Percentiles rank a stretch among this genome's conserved stretches.
These are phyloP conservation scores for Corchorus olitorius DNA, from an alignment of 345 rosid species.

Conservation along the genomic window DNA sequence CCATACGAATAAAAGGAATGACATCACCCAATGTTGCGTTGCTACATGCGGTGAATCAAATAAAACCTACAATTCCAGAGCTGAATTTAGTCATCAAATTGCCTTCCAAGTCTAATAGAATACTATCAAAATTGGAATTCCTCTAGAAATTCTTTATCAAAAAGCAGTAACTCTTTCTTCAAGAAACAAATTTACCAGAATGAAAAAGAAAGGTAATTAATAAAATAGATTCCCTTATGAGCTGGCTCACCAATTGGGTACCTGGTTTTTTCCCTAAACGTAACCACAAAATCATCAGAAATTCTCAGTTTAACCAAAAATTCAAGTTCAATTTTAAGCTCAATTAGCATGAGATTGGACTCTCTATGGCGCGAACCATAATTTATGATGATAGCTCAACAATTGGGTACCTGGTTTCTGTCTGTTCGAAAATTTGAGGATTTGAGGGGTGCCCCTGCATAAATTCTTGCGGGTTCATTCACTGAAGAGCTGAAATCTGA, in stretches of 20 bases:
- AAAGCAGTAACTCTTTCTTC: not conserved
- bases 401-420: slow-evolving; percentile 14
- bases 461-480: slow-evolving; percentile 1
- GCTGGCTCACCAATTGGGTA: slow-evolving; percentile 87
- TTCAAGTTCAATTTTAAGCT: slow-evolving; percentile 15
- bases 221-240: slow-evolving; percentile 66
- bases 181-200: not conserved
- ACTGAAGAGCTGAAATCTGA: slow-evolving; percentile 17
- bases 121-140: not conserved
- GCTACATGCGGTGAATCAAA: not conserved
- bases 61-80: not conserved
- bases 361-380: slow-evolving; percentile 90
- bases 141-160: not conserved
- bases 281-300: slow-evolving; percentile 85
- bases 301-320: slow-evolving; percentile 10
- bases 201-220: not conserved
- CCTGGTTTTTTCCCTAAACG: slow-evolving; percentile 74
- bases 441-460: slow-evolving; percentile 20
- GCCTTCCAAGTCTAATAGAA: not conserved
- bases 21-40: not conserved
- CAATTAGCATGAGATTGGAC: slow-evolving; percentile 87
- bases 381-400: slow-evolving; percentile 80
- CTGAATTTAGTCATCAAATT: not conserved
- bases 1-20: not conserved
- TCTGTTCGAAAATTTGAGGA: slow-evolving; percentile 32